A percentile compares a stretch with the other conserved stretches of the same genome.
phyloP scores from a whole-genome alignment of 192 early-diverging fungal genomes.

The Coemansia sp. region DNA sequence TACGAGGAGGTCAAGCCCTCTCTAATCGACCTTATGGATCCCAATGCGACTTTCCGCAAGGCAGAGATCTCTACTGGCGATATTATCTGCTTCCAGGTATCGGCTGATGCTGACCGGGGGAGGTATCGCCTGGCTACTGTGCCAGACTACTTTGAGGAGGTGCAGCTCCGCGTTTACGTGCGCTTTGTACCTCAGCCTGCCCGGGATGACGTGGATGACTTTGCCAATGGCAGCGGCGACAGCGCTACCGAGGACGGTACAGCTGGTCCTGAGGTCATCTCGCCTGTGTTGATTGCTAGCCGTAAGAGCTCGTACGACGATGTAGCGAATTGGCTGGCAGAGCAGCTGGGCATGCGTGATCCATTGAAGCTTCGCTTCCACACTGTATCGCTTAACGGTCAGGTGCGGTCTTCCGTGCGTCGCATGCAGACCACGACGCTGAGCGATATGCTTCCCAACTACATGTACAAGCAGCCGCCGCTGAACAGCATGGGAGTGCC shows the following conservation, averaged over 20 bases:
- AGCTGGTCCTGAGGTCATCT: slow-evolving; percentile 7
- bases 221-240: slow-evolving; percentile 5
- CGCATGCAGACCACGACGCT: slow-evolving; percentile 54
- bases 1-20: slow-evolving; percentile 93
- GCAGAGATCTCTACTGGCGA: slow-evolving; percentile 94
- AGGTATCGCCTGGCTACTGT: slow-evolving; percentile 39
- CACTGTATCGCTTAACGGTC: slow-evolving; percentile 26
- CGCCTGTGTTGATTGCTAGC: slow-evolving; percentile 12
- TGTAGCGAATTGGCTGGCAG: slow-evolving; percentile 64
- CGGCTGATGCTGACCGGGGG: neutral
- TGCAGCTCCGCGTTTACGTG: slow-evolving; percentile 68
- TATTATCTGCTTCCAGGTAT: slow-evolving; percentile 80
- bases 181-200: slow-evolving; percentile 64
- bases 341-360: slow-evolving; percentile 42
- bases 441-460: slow-evolving; percentile 55
- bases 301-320: slow-evolving; percentile 33
- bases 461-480: slow-evolving; percentile 16
- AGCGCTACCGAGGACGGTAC: slow-evolving; percentile 6
- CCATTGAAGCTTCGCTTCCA: slow-evolving; percentile 76
- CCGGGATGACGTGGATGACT: slow-evolving; percentile 15
- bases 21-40: slow-evolving; percentile 81
- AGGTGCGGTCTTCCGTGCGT: slow-evolving; percentile 48
- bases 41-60: slow-evolving; percentile 58
- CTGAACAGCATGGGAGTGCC: slow-evolving; percentile 14
- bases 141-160: slow-evolving; percentile 73